These are phyloP conservation scores for Cutaneotrichosporon curvatum DNA, from an alignment of 1,284 basidiomycete species.

Conservation along the genomic window DNA sequence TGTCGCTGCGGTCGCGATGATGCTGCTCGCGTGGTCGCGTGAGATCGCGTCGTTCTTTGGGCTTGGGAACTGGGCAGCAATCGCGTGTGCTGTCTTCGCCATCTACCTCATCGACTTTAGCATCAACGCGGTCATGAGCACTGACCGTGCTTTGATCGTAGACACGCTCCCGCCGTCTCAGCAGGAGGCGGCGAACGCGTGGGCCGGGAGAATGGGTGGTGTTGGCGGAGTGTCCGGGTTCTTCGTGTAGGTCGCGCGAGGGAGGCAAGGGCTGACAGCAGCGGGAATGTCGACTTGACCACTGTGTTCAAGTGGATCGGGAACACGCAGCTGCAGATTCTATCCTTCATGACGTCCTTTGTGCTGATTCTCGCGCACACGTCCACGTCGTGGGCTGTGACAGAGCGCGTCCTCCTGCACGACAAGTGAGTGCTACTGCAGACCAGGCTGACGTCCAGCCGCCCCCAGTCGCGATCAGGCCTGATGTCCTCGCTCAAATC, in stretches of 20 bases:
- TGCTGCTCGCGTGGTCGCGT: slow-evolving; percentile 77
- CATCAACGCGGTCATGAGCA: slow-evolving; percentile 65
- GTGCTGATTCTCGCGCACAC: slow-evolving; percentile 48
- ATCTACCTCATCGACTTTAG: slow-evolving; percentile 88
- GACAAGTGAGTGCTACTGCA: slow-evolving; percentile 41
- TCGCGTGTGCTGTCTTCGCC: slow-evolving; percentile 71
- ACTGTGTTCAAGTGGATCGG: slow-evolving; percentile 59
- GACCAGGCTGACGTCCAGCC: slow-evolving; percentile 21
- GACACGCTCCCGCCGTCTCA: slow-evolving; percentile 55
- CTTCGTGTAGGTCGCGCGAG: slow-evolving; percentile 66
- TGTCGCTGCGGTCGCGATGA: slow-evolving; percentile 64
- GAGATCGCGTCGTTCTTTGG: slow-evolving; percentile 61
- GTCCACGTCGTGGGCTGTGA: slow-evolving; percentile 59
- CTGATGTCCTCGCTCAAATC: slow-evolving; percentile 34
- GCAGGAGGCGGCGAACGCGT: slow-evolving; percentile 85
- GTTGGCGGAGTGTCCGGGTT: slow-evolving; percentile 76
- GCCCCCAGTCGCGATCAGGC: slow-evolving; percentile 34
- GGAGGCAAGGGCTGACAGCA: slow-evolving; percentile 18
- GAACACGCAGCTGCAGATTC: slow-evolving; percentile 68
- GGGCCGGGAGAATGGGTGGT: slow-evolving; percentile 85
- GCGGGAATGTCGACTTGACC: slow-evolving; percentile 66
- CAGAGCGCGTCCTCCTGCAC: slow-evolving; percentile 65
- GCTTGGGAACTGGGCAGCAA: slow-evolving; percentile 35
- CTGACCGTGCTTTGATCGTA: slow-evolving; percentile 48
- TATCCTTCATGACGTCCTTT: slow-evolving; percentile 49